Evolutionary conservation across 148 eudicot species (phyloP).

Genomic region (Pharnaceum exiguum): DNA sequence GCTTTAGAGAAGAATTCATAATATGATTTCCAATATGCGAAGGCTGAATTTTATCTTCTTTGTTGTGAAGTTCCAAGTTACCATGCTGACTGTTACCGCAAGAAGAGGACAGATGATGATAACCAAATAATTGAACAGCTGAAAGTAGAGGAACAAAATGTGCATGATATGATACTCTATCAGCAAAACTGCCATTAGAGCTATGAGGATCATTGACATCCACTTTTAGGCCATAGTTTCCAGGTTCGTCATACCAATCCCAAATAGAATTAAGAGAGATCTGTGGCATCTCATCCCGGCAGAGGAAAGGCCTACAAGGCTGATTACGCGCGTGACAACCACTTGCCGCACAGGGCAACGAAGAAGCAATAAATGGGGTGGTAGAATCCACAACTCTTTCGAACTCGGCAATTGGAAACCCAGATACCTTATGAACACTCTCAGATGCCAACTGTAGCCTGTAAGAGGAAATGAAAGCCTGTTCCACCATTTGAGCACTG

Average conservation of each 20-base stretch:
- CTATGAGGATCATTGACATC: slow-evolving; percentile 25
- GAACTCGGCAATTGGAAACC: slow-evolving; percentile 43
- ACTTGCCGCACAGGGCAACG: slow-evolving; percentile 11
- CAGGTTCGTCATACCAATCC: slow-evolving; percentile 59
- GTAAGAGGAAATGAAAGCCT: slow-evolving; percentile 17
- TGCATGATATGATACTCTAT: slow-evolving; percentile 32
- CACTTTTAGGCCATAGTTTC: slow-evolving; percentile 50
- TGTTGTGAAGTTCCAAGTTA: not conserved
- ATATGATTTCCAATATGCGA: not conserved
- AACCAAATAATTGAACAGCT: slow-evolving; percentile 49
- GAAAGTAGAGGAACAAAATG: slow-evolving; percentile 61
- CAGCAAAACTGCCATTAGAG: slow-evolving; percentile 23
- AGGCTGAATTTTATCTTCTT: slow-evolving; percentile 3
- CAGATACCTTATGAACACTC: slow-evolving; percentile 31
- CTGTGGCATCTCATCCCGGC: slow-evolving; percentile 27
- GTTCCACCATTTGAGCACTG: slow-evolving; percentile 13
- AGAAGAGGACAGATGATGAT: slow-evolving; percentile 6
- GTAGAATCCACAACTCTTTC: slow-evolving; percentile 41
- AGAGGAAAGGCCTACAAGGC: slow-evolving; percentile 13
- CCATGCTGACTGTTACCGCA: not conserved
- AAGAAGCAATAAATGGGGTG: slow-evolving; percentile 29
- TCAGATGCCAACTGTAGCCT: slow-evolving; percentile 42
- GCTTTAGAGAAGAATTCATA: not conserved
- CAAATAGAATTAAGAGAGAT: slow-evolving; percentile 39
- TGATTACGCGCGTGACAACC: slow-evolving; percentile 13